These are phyloP conservation scores for Ensete glaucum DNA, from an alignment of 176 grass and related monocot species.

Conservation along the genomic window DNA sequence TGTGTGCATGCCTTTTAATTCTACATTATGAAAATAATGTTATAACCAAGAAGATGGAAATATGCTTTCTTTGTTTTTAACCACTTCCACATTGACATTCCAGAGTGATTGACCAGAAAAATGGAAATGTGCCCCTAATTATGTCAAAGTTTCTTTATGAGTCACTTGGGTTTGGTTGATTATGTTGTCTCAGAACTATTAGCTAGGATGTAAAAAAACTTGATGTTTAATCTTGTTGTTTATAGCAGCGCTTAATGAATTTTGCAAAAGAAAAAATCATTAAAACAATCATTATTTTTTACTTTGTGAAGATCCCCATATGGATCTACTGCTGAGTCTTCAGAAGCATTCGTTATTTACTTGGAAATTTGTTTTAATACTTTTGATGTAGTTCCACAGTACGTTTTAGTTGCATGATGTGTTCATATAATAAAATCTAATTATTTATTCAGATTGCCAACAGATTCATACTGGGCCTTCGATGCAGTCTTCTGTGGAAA, in stretches of 20 bases:
- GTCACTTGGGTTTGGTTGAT: not conserved
- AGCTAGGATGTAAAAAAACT: not conserved
- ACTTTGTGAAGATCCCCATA: not conserved
- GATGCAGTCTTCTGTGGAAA: conserved; percentile 12
- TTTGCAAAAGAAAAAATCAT: not conserved
- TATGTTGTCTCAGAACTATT: not conserved
- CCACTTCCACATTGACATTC: not conserved
- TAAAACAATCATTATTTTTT: not conserved
- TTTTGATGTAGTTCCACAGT: not conserved
- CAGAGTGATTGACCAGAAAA: not conserved
- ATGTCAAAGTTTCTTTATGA: not conserved
- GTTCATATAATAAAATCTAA: not conserved
- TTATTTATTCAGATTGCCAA: conserved; percentile 21
- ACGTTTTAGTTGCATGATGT: not conserved
- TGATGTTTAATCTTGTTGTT: not conserved
- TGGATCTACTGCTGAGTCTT: not conserved
- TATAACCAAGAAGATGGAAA: not conserved
- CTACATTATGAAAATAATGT: not conserved
- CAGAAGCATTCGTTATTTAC: not conserved
- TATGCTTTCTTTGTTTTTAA: not conserved
- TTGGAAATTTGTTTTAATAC: not conserved
- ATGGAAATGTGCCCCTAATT: not conserved
- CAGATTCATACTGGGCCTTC: conserved; percentile 18
- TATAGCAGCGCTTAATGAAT: not conserved
- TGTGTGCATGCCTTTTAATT: not conserved